Base-by-base conservation (phyloP, 305 asterid genomes). In the Ilex paraguariensis region DNA sequence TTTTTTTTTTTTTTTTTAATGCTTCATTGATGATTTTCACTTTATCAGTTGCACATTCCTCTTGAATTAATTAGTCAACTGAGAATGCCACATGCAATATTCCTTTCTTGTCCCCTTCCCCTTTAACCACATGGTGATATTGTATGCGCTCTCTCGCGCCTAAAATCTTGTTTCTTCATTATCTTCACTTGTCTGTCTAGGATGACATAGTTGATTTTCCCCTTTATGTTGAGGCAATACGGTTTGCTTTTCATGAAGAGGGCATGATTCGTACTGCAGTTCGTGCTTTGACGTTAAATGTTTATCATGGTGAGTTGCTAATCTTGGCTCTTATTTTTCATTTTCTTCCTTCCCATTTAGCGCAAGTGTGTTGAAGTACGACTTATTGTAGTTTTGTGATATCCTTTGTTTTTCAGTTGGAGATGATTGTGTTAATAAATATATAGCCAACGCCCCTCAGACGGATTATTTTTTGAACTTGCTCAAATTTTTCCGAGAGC, bases 241-340 rank as follows among this genome's bases (percentile, higher is more conserved):
- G 86, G 60, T 93, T 93, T 73, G 99, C 99, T 40, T 87, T 93
- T 68, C 96, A 93, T 68, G 97, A 88, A 77, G 99, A 93, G 81
- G 87, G 96, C 76, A 93, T 93, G 99, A 86, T 93, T 70, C 96
- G 97, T 62, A 93, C 83, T 76, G 99, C 99, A 57, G 95, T 93
- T 49, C 97, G 99, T 65, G 94, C 99, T 61, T 80, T 90, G 78
- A 93, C 99, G 50, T 77, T 93, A 75, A 90, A 90, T 73, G 88
- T 93, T 71, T 93, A 87, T 82, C 99, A 93, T 75, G 97, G 99
- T 90, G 72, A 76, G 91, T 68, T 31, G 8, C 60, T 56, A 4
- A 56, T 56, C 39, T 56, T 28, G 42, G 68, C 60, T 17, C 28
- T 64, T 62, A 59, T 50, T 11, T 45, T 39, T 66, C 60, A 63